Evolutionary conservation across 2,329 filamentous ascomycete species (phyloP), one percentile per base, ranked within the genome.

Genomic region (Nannizzia gypsea): DNA sequence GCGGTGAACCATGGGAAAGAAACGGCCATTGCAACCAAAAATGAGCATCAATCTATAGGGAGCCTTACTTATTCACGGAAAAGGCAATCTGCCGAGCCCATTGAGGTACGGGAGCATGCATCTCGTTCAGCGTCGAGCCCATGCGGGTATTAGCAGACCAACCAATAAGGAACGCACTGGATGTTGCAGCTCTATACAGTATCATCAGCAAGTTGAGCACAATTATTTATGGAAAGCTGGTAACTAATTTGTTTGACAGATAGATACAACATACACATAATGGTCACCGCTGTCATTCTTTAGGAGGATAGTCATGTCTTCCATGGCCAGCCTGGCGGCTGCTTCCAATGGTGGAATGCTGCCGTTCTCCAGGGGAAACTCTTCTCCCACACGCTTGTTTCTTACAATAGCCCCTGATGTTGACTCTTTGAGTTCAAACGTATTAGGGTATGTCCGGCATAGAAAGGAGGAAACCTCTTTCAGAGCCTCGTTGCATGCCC

Each of bases 91-190:
- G 76, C 66, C 77, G 72, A 44, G 80, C 73, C 80, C 80, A 81
- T 11, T 76, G 66, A 1, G 77, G 75, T 2, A 81, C 76, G 1
- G 76, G 74, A 2, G 68, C 69, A 60, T 80, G 77, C 58, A 81
- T 71, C 46, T 72, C 71, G 17, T 75, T 73, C 61, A 81, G 74
- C 1, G 75, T 76, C 65, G 72, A 77, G 24, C 78, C 79, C 50
- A 81, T 78, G 26, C 78, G 73, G 50, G 76, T 70, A 42, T 74
- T 67, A 11, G 81, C 71, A 22, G 74, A 74, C 78, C 78, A 81
- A 6, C 80, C 80, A 0, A 78, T 76, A 1, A 79, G 80, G 63
- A 81, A 81, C 3, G 81, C 69, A 13, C 77, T 81, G 3, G 79
- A 79, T 52, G 77, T 78, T 24, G 79, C 79, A 59, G 74, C 72